phyloP scores from a whole-genome alignment of 2,329 filamentous ascomycete genomes.

The Fusarium xylarioides region DNA sequence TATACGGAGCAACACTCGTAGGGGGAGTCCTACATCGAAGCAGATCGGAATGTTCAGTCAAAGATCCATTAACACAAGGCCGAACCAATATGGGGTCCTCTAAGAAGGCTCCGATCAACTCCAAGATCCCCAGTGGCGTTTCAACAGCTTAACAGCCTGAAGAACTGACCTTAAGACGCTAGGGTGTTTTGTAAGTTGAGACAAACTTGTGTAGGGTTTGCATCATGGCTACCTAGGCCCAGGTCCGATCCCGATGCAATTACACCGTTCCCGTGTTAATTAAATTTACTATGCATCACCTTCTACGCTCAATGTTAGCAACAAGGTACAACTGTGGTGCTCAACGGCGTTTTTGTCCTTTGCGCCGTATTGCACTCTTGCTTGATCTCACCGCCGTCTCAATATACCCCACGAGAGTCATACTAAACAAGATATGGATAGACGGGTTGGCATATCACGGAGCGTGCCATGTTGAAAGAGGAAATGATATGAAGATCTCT shows the following conservation, averaged over 20 bases:
- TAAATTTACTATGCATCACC: neutral
- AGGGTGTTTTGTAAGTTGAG: neutral
- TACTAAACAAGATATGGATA: neutral
- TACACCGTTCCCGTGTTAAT: neutral
- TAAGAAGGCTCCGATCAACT: neutral
- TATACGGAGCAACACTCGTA: neutral
- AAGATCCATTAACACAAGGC: neutral
- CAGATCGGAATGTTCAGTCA: neutral
- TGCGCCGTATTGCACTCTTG: constrained; percentile 1
- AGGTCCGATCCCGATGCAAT: neutral
- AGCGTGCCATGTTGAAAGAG: neutral
- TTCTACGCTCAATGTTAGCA: neutral
- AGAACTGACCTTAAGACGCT: neutral
- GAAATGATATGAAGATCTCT: constrained; percentile 9
- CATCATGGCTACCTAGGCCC: neutral
- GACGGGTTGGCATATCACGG: neutral
- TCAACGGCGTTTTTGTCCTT: neutral
- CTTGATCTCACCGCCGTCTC: constrained; percentile 18
- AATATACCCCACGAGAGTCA: constrained; percentile 2
- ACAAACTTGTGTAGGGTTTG: neutral
- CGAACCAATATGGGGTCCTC: neutral
- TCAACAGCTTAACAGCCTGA: neutral
- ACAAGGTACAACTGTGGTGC: neutral
- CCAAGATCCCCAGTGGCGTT: neutral
- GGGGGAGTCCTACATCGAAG: neutral